Evolutionary conservation across 306 rosid species (phyloP), one percentile per base, ranked within the genome.

Genomic region (Pterocarpus santalinus): DNA sequence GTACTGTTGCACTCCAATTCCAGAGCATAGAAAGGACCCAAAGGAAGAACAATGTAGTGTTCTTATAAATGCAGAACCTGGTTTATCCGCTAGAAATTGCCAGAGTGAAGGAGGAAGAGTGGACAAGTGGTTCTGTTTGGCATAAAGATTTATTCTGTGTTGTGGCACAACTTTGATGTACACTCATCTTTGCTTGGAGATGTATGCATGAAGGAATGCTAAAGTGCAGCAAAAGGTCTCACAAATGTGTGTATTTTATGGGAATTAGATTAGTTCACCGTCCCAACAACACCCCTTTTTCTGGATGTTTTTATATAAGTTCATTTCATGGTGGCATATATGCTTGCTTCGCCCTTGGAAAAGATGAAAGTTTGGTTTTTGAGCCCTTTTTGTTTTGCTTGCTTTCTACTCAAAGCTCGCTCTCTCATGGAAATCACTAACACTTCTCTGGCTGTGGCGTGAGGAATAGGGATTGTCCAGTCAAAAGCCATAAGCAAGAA

Each of bases 311-410:
- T 55, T n/a, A 35, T 17, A 58, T 79, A 73, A 81, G 85, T 80
- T 72, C 73, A 36, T 32, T 77, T 58, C 84, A 82, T 76, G 88
- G 69, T 66, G 87, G 97, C 79, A 93, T 91, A 87, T 90, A 90
- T 93, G 96, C 97, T 93, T 93, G 92, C 97, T 93, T 93, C 89
- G 43, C 65, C 80, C 83, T 84, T 60, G 84, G 61, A 81, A 88
- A 91, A 89, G 91, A 80, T 73, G 51, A 82, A 89, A 86, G 87
- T 75, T 82, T 69, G 57, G 72, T 80, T 88, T 90, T 75, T 34
- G 28, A 34, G 83, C 67, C 68, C 82, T 74, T 86, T 87, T 88
- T 75, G 71, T 77, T 83, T 93, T 93, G 91, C 97, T 93, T 93
- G 89, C 91, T 93, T 91, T 93, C 94, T 72, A 91, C 94, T 91